These are phyloP conservation scores for Tolypocladium pustulatum DNA, from an alignment of 2,329 filamentous ascomycete species.

Conservation along the genomic window DNA sequence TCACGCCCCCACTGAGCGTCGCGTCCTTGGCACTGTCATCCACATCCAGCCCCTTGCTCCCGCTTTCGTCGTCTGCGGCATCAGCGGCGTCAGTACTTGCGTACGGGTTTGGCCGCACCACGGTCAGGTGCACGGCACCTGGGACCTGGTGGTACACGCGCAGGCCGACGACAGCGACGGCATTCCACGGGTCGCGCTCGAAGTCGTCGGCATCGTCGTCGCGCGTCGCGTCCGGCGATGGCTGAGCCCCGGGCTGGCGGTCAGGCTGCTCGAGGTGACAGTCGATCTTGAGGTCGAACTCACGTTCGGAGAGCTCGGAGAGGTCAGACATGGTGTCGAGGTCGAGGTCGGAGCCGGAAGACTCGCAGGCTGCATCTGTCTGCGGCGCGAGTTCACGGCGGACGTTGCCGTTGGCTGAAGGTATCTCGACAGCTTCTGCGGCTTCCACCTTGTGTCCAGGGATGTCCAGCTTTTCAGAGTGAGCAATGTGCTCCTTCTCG, in stretches of 20 bases:
- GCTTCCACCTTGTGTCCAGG: neutral
- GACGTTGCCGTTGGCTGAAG: neutral
- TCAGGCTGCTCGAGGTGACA: conserved; percentile 3
- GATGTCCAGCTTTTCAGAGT: neutral
- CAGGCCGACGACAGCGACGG: conserved; percentile 49
- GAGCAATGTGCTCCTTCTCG: neutral
- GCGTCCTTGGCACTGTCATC: conserved; percentile 36
- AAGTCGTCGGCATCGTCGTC: conserved; percentile 42
- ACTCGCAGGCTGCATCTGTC: conserved; percentile 5
- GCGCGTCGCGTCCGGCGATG: neutral
- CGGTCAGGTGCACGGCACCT: conserved; percentile 25
- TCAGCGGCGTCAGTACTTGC: conserved; percentile 12
- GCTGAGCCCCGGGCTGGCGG: conserved; percentile 4
- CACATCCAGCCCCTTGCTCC: conserved; percentile 27
- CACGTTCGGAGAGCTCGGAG: conserved; percentile 28
- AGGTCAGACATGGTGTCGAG: conserved; percentile 16
- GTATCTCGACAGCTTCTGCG: neutral
- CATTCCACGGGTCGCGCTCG: conserved; percentile 51
- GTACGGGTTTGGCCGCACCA: conserved; percentile 27
- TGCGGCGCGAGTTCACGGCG: neutral
- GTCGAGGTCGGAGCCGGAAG: conserved; percentile 12
- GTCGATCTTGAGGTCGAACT: conserved; percentile 23
- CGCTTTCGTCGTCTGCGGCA: conserved; percentile 11
- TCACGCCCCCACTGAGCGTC: conserved; percentile 22
- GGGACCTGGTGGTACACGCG: conserved; percentile 46